Percentiles rank a stretch among this genome's conserved stretches.
Evolutionary conservation across 257 asterid genomes (phyloP).

Genomic region (Solanum pimpinellifolium): DNA sequence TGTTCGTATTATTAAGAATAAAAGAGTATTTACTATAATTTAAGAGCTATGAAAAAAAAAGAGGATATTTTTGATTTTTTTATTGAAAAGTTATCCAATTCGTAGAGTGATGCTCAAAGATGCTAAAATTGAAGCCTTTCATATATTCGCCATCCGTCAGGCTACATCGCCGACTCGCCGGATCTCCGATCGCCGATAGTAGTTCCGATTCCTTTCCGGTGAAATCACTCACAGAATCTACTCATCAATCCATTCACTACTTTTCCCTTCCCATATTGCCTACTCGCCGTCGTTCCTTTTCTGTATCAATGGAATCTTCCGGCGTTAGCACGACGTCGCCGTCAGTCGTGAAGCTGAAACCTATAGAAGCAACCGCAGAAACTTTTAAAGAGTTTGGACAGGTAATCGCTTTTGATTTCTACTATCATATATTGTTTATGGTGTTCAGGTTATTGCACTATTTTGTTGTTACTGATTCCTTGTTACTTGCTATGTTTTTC

Average conservation of each 20-base stretch:
- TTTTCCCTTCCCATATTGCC: not conserved
- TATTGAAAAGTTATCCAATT: not conserved
- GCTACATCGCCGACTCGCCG: not conserved
- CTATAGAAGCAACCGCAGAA: slow-evolving; percentile 66
- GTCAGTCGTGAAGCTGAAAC: slow-evolving; percentile 34
- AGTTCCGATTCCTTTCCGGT: not conserved
- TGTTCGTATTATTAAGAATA: too few relatives aligned
- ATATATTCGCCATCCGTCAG: not conserved
- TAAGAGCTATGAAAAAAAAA: not conserved
- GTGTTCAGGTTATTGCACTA: not conserved
- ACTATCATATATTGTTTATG: not conserved
- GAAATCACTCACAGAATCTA: not conserved
- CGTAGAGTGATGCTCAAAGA: not conserved
- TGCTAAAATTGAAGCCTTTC: not conserved
- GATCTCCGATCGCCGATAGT: not conserved
- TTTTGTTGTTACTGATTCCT: not conserved
- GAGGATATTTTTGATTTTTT: too few relatives aligned
- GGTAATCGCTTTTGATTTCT: slow-evolving; percentile 24
- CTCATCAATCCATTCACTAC: not conserved
- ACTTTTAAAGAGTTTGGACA: slow-evolving; percentile 78
- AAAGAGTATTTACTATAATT: too few relatives aligned
- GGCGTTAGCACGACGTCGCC: slow-evolving; percentile 8
- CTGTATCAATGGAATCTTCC: slow-evolving; percentile 10
- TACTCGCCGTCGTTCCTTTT: not conserved
- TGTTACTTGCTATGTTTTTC: not conserved